Evolutionary conservation across 2,329 filamentous ascomycete species (phyloP), one percentile per base, ranked within the genome.

Genomic region (Cladosporium austrohemisphaericum): DNA sequence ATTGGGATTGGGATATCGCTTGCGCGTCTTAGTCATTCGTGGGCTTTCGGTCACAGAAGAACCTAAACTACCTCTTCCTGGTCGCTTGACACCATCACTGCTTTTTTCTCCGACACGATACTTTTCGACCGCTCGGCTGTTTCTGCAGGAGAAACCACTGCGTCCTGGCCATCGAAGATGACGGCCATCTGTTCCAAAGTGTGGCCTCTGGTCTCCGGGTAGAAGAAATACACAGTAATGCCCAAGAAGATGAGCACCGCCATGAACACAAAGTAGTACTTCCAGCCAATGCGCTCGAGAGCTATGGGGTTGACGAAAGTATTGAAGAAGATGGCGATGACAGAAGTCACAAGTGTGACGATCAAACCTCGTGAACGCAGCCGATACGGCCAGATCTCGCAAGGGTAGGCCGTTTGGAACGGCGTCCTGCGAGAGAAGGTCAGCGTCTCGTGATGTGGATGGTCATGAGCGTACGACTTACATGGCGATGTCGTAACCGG

Each of bases 401-500:
- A 41, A 18, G 50, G 45, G 20, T 52, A 52, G 10, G 38, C 40
- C 9, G 32, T 49, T 11, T 41, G 38, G 26, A 52, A 37, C 1
- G 50, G 45, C 16, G 50, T 49, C 16, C 46, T 57, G 37, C n/a
- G n/a, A n/a, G n/a, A n/a, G n/a, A n/a, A n/a, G n/a, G n/a, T n/a
- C n/a, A n/a, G n/a, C n/a, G n/a, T n/a, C n/a, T 35, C 32, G 32
- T n/a, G 7, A 10, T 16, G 40, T 43, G 29, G 22, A 25, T 20
- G 25, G 13, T 18, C n/a, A n/a, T 14, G 8, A 14, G 29, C 4
- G 18, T 18, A 4, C 8, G 4, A 36, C 51, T 52, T 51, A 57
- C 53, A 57, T 48, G 5, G 55, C 81, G 40, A 84, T 72, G 56
- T 83, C 83, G 60, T 84, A 84, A 52, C 68, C 71, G 3, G 79